These are phyloP conservation scores for Noccaea caerulescens DNA, from an alignment of 345 rosid genomes.

Conservation along the genomic window DNA sequence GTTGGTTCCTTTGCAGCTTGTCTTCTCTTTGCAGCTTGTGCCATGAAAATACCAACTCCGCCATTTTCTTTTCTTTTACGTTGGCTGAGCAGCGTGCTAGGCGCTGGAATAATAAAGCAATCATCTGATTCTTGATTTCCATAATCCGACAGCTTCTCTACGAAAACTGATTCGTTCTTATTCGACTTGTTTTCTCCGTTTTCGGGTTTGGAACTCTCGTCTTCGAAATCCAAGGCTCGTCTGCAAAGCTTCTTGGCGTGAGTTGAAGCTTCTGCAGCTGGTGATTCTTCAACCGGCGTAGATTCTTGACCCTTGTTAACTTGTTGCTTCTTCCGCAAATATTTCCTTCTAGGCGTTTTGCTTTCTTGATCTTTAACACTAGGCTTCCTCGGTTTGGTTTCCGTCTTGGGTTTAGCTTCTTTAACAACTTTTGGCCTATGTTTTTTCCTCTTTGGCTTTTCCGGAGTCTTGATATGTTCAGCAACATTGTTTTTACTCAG, in stretches of 20 bases:
- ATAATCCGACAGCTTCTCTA: constrained; percentile 43
- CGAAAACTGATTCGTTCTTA: constrained; percentile 48
- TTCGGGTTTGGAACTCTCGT: constrained; percentile 41
- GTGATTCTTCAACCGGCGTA: constrained; percentile 44
- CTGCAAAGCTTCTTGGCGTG: constrained; percentile 56
- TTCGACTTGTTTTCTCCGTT: constrained; percentile 26
- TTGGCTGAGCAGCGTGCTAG: constrained; percentile 39
- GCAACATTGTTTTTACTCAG: constrained; percentile 43
- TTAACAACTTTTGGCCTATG: constrained; percentile 80
- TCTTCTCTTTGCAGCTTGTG: constrained; percentile 41
- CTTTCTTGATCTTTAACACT: constrained; percentile 42
- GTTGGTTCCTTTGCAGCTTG: constrained; percentile 41
- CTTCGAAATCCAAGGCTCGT: constrained; percentile 60
- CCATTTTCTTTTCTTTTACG: constrained; percentile 5
- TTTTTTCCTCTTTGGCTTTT: constrained; percentile 74
- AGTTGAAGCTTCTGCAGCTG: constrained; percentile 34
- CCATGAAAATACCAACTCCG: too few relatives aligned
- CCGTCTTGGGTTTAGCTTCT: constrained; percentile 59
- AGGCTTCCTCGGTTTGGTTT: constrained; percentile 35
- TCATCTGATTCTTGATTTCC: constrained; percentile 41
- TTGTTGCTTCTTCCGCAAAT: constrained; percentile 47
- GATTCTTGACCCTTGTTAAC: constrained; percentile 37
- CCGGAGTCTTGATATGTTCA: constrained; percentile 60
- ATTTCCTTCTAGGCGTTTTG: constrained; percentile 60
- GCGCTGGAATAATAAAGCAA: constrained; percentile 34